Evolutionary conservation across 23 red algal species (phyloP), one percentile per base, ranked within the genome.

Genomic region (Gracilaria caudata): DNA sequence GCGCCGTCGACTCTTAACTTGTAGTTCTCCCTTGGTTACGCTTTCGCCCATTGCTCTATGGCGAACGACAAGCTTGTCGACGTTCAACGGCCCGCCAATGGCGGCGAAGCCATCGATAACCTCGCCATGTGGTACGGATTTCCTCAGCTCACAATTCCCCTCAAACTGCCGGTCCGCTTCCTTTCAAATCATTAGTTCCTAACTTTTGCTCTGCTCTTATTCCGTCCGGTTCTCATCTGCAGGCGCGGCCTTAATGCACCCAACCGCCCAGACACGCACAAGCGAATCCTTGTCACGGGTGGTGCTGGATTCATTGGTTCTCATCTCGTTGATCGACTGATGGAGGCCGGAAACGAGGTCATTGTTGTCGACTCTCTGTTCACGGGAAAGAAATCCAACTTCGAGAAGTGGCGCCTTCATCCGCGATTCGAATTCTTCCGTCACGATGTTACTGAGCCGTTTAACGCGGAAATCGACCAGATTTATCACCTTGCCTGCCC

Each of bases 231-330:
- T 79, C 74, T 30, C 44, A 29, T 74, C 6, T 20, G 23, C n/a
- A 89, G 85, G 85, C 90, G 90, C 35, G 80, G 80, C 24, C 63
- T 81, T 8, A 90, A 99, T 81, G 97, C 97, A 17, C 97, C 97
- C 24, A 99, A 99, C 73, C 93, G 97, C n/a, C 83, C 92, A 32
- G 59, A 74, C 32, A 77, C 79, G 17, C 79, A 92, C 40, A 92
- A 87, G 44, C 93, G 97, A 25, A 88, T 99, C 9, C 85, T 99
- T n/a, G 97, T 99, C 13, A 99, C 97, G 23, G 97, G 97, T 41
- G 97, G 97, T 33, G 97, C 97, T 39, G 97, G 97, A 49, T 99
- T 99, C 85, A 99, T 99, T 58, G 97, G 97, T 24, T 99, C 97
- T 13, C 93, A 99, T 90, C 78, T 99, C 64, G 92, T 95, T 8